Evolutionary conservation across 108 stramenopile species (phyloP).

Genomic region (Skeletonema menzelii): DNA sequence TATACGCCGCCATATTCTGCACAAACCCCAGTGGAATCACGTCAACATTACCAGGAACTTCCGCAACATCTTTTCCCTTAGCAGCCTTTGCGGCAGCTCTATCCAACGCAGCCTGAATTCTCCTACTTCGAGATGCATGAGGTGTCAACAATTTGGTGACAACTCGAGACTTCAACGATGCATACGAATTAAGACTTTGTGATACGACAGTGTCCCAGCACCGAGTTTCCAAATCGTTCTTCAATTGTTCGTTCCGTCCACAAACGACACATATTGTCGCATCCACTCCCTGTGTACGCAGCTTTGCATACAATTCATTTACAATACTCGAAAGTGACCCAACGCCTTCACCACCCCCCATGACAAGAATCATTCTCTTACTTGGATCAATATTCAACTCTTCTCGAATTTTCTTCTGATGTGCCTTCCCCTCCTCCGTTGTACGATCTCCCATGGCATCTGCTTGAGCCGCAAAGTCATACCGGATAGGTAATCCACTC

Average conservation of each 20-base stretch:
- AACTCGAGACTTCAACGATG: slow-evolving; percentile 28
- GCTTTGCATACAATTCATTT: slow-evolving; percentile 59
- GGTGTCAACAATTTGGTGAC: slow-evolving; percentile 14
- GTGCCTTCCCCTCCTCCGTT: slow-evolving; percentile 46
- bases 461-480: slow-evolving; percentile 75
- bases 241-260: slow-evolving; percentile 87
- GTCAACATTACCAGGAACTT: slow-evolving; percentile 60
- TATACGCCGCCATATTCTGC: slow-evolving; percentile 93
- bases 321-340: slow-evolving; percentile 85
- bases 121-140: slow-evolving; percentile 38
- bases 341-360: slow-evolving; percentile 97
- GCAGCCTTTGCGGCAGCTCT: slow-evolving; percentile 32
- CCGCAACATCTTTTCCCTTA: slow-evolving; percentile 41
- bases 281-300: slow-evolving; percentile 61
- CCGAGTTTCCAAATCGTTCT: slow-evolving; percentile 56
- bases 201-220: slow-evolving; percentile 68
- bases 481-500: slow-evolving; percentile 93
- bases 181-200: slow-evolving; percentile 41
- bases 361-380: slow-evolving; percentile 83
- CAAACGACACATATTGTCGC: slow-evolving; percentile 93
- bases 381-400: slow-evolving; percentile 60
- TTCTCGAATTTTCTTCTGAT: slow-evolving; percentile 45
- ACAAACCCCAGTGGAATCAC: slow-evolving; percentile 92
- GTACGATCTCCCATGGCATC: slow-evolving; percentile 72
- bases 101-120: slow-evolving; percentile 40